Evolutionary conservation across 371 early-diverging fungal genomes (phyloP), one percentile per base, ranked within the genome.

Genomic region (Pancytospora epiphaga): DNA sequence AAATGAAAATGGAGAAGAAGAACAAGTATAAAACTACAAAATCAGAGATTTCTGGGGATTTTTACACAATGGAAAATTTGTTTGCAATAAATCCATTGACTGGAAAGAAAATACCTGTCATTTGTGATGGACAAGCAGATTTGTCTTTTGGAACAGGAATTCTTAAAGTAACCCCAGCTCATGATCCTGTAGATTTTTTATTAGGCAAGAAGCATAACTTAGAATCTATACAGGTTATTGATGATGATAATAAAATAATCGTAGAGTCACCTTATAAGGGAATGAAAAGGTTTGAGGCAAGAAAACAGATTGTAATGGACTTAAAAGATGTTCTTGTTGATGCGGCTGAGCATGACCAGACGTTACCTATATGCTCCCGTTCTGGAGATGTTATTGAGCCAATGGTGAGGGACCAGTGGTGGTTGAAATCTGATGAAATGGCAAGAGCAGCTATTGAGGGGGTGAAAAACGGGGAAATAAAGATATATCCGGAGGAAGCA

Each of bases 81-180:
- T 89, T 80, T 76, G 94, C 87, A 15, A 83, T 88, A 27, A 98
- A 98, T 83, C 99, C 99, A 34, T 89, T 98, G 85, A 85, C 90
- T 52, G 85, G 85, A 43, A 87, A 91, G 58, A 85, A 86, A 71
- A 88, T 96, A 69, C 90, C 91, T 40, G 91, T 95, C 68, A 84
- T 90, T 39, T 89, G 90, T 77, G 91, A 90, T 73, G 86, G 88
- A 71, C 86, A 87, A 61, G 95, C 91, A 54, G 95, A 95, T 70
- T 88, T 89, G 86, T 87, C 85, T 3, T 93, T 95, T 79, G 97
- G 96, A 82, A 94, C 95, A 33, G 98, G 99, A 81, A 92, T 94
- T 67, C 92, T 98, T 74, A 98, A 98, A 85, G 92, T 98, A 69
- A 96, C 99, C 0, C 95, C 93, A 9, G 94, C 95, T n/a, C 96